phyloP scores from a whole-genome alignment of 169 alveolate genomes.

The Plasmodium chabaudi region DNA sequence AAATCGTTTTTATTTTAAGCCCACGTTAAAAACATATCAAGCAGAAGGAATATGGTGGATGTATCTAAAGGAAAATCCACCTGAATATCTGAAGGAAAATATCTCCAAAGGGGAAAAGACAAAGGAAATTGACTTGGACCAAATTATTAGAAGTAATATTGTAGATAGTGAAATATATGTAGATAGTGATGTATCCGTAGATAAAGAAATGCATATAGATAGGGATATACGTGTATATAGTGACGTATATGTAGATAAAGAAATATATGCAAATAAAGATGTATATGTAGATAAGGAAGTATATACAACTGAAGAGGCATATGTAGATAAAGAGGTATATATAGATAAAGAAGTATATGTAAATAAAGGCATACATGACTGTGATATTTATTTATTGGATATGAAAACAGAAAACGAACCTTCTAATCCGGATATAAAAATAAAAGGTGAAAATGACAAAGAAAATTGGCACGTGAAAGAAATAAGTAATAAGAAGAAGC shows the following conservation, averaged over 20 bases:
- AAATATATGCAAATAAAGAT: background rate
- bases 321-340: background rate
- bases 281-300: background rate
- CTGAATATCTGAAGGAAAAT: conserved; percentile 36
- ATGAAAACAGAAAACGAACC: background rate
- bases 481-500: background rate
- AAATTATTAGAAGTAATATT: background rate
- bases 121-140: conserved; percentile 58
- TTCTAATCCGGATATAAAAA: background rate
- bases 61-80: conserved; percentile 69
- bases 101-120: background rate
- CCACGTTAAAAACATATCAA: conserved; percentile 54
- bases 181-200: background rate
- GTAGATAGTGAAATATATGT: no score
- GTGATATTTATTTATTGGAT: background rate
- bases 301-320: background rate
- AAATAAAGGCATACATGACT: background rate
- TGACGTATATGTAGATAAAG: background rate
- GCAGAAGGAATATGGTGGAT: conserved; percentile 77
- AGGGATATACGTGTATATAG: background rate
- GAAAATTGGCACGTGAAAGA: background rate
- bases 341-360: no score
- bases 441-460: background rate
- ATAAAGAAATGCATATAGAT: background rate
- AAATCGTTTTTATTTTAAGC: conserved; percentile 40